Evolutionary conservation across 1,284 basidiomycete genomes (phyloP).

Genomic region (Boletus sp.): DNA sequence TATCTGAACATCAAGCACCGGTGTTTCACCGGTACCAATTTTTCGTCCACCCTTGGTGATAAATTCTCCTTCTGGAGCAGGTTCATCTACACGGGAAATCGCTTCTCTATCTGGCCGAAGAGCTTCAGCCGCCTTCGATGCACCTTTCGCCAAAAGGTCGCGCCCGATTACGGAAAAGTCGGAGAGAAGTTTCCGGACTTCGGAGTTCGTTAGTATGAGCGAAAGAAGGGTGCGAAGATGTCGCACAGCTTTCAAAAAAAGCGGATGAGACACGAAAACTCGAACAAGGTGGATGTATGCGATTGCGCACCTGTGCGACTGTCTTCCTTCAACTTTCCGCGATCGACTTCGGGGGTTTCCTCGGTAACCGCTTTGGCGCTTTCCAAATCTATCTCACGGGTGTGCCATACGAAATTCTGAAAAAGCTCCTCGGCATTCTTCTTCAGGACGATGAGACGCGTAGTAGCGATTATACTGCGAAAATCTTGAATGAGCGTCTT

Average conservation of each 20-base stretch:
- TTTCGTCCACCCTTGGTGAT: conserved; percentile 46
- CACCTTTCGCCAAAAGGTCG: conserved; percentile 79
- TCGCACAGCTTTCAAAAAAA: conserved; percentile 52
- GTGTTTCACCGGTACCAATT: conserved; percentile 43
- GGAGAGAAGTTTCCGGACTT: conserved; percentile 83
- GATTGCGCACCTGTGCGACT: conserved; percentile 49
- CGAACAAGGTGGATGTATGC: not conserved
- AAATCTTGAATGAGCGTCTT: conserved; percentile 72
- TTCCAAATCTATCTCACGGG: conserved; percentile 51
- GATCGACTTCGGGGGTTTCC: conserved; percentile 49
- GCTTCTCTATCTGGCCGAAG: conserved; percentile 67
- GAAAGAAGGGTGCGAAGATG: conserved; percentile 84
- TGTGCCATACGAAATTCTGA: conserved; percentile 82
- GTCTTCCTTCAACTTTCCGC: conserved; percentile 57
- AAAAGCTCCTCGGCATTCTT: conserved; percentile 91
- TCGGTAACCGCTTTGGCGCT: conserved; percentile 41
- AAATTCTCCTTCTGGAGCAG: conserved; percentile 63
- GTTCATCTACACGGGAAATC: conserved; percentile 65
- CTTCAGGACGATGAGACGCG: conserved; percentile 62
- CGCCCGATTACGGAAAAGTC: conserved; percentile 83
- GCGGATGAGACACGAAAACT: not conserved
- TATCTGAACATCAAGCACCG: conserved; percentile 48
- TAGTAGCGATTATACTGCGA: conserved; percentile 69
- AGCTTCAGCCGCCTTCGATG: conserved; percentile 68
- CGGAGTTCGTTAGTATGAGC: conserved; percentile 86